Evolutionary conservation across 306 rosid species (phyloP).

Genomic region (Lathyrus aphaca): DNA sequence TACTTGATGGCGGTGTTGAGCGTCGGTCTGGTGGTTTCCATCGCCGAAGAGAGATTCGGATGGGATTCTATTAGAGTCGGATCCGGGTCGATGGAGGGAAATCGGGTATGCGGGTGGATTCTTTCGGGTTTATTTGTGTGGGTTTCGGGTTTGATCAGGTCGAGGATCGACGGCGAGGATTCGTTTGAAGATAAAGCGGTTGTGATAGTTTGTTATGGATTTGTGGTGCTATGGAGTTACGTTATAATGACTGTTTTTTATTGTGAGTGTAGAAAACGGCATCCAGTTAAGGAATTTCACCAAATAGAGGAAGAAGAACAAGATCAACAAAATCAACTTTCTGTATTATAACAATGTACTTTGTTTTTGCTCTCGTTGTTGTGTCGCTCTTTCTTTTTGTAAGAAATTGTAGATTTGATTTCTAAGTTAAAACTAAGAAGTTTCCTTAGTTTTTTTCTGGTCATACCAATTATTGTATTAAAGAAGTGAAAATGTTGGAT

Average conservation of each 20-base stretch:
- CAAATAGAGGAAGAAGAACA: slow-evolving; percentile 1
- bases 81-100: slow-evolving; percentile 54
- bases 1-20: slow-evolving; percentile 69
- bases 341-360: slow-evolving; percentile 3
- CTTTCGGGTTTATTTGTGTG: slow-evolving; percentile 54
- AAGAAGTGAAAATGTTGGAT: background rate
- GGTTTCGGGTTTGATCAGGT: slow-evolving; percentile 47
- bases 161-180: slow-evolving; percentile 49
- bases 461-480: background rate
- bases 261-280: slow-evolving; percentile 63
- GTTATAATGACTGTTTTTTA: slow-evolving; percentile 64
- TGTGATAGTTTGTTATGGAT: slow-evolving; percentile 54
- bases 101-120: slow-evolving; percentile 55
- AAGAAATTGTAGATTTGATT: background rate
- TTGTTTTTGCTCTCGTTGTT: background rate
- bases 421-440: background rate
- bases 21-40: slow-evolving; percentile 60
- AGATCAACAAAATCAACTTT: slow-evolving; percentile 3
- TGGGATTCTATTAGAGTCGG: slow-evolving; percentile 67
- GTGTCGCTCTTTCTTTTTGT: background rate
- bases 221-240: slow-evolving; percentile 59
- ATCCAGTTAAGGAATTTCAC: slow-evolving; percentile 33
- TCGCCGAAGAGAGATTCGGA: slow-evolving; percentile 69
- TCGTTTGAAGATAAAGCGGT: slow-evolving; percentile 45
- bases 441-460: no score